phyloP scores from a whole-genome alignment of 306 rosid genomes.

The Rosa chinensis region DNA sequence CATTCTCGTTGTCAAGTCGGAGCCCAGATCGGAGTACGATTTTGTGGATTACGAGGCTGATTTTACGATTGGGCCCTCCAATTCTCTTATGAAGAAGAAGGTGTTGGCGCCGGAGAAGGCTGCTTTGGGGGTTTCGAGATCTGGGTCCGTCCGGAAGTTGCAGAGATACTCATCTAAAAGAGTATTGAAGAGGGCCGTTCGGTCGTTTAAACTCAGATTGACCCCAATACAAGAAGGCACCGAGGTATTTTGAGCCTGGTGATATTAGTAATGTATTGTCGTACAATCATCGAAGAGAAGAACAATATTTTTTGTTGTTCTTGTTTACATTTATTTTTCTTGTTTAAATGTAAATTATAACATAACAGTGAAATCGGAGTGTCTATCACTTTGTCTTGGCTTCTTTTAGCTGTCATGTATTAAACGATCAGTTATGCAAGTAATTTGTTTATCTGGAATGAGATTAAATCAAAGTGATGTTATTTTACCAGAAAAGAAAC shows the following conservation, averaged over 20 bases:
- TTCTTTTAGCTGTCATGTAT: background rate
- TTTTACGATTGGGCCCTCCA: slow-evolving; percentile 3
- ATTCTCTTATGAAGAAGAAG: background rate
- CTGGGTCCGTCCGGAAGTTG: slow-evolving; percentile 36
- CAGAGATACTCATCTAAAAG: slow-evolving; percentile 34
- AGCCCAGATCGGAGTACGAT: background rate
- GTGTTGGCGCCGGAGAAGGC: background rate
- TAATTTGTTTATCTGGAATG: background rate
- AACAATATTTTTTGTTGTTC: background rate
- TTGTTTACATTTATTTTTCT: background rate
- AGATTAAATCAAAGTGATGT: background rate
- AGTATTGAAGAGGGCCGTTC: slow-evolving; percentile 35
- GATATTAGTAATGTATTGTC: background rate
- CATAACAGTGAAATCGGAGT: background rate
- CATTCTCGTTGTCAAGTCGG: background rate
- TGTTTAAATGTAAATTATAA: background rate
- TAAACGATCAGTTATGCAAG: too few relatives aligned
- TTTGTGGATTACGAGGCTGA: background rate
- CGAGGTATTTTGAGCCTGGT: background rate
- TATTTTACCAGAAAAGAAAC: background rate
- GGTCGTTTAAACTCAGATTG: slow-evolving; percentile 39
- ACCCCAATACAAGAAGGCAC: slow-evolving; percentile 50
- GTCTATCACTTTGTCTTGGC: background rate
- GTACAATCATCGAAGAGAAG: background rate
- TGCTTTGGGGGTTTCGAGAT: slow-evolving; percentile 1